These are phyloP conservation scores for Mycena filopes DNA, from an alignment of 768 basidiomycete genomes.

Conservation along the genomic window DNA sequence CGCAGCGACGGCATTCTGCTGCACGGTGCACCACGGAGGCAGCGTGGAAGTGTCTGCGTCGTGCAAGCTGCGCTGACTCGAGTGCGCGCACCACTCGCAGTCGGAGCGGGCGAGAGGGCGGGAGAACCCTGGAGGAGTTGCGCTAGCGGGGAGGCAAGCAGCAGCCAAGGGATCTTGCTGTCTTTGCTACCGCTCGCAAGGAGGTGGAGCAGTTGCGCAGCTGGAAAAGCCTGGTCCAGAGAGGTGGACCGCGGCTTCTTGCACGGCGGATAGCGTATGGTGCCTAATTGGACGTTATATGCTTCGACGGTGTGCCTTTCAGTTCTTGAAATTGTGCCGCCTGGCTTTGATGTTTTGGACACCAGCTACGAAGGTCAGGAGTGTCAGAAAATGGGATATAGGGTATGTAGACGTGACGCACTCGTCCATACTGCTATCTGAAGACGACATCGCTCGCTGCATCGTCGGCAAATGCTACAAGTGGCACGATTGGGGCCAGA, in stretches of 20 bases:
- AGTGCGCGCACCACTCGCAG: conserved; percentile 15
- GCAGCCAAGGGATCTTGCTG: background rate
- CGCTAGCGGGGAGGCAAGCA: conserved; percentile 9
- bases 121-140: conserved; percentile 21
- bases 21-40: conserved; percentile 12
- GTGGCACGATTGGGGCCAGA: background rate
- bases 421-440: conserved; percentile 29
- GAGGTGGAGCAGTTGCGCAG: conserved; percentile 12
- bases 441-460: conserved; percentile 18
- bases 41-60: background rate
- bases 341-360: conserved; percentile 18
- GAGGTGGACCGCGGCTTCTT: conserved; percentile 16
- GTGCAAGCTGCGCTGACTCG: conserved; percentile 13
- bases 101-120: conserved; percentile 16
- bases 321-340: conserved; percentile 19
- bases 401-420: conserved; percentile 1
- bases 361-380: background rate
- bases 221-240: background rate
- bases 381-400: background rate
- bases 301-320: background rate
- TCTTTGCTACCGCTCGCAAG: conserved; percentile 10
- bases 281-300: no score
- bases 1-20: conserved; percentile 17
- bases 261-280: background rate
- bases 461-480: background rate